These are phyloP conservation scores for Mycena rebaudengoi DNA, from an alignment of 768 basidiomycete genomes.

Conservation along the genomic window DNA sequence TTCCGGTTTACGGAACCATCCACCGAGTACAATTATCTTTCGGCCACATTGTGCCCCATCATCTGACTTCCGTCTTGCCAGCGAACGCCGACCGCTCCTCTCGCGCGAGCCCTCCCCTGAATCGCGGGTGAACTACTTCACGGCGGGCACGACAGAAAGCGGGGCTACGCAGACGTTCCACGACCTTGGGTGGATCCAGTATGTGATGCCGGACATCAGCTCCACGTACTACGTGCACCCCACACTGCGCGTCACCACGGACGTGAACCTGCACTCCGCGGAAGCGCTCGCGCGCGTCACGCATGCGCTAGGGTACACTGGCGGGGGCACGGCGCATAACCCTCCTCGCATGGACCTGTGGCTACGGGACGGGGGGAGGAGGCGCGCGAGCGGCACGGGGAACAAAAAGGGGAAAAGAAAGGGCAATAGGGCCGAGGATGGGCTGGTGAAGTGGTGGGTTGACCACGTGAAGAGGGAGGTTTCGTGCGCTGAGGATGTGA, in stretches of 20 bases:
- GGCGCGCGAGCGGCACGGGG: slow-evolving; percentile 17
- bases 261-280: slow-evolving; percentile 68
- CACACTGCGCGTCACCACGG: slow-evolving; percentile 69
- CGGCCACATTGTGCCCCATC: not conserved
- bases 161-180: slow-evolving; percentile 37
- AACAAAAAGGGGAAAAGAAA: slow-evolving; percentile 19
- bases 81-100: slow-evolving; percentile 27
- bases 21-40: slow-evolving; percentile 13
- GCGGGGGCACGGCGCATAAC: slow-evolving; percentile 34
- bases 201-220: slow-evolving; percentile 75
- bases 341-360: slow-evolving; percentile 64
- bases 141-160: not conserved
- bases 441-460: slow-evolving; percentile 64
- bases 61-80: not conserved
- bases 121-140: not conserved
- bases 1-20: not conserved
- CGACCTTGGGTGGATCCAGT: slow-evolving; percentile 78
- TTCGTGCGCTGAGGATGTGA: slow-evolving; percentile 36
- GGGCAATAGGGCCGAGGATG: slow-evolving; percentile 21
- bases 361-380: slow-evolving; percentile 55
- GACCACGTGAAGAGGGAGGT: slow-evolving; percentile 69
- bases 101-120: not conserved
- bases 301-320: slow-evolving; percentile 53
- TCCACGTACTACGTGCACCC: slow-evolving; percentile 76
- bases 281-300: slow-evolving; percentile 59